Percentiles rank a stretch among this genome's conserved stretches.
Evolutionary conservation across 441 rosid species (phyloP).

Genomic region (Dalechampia spathulata): DNA sequence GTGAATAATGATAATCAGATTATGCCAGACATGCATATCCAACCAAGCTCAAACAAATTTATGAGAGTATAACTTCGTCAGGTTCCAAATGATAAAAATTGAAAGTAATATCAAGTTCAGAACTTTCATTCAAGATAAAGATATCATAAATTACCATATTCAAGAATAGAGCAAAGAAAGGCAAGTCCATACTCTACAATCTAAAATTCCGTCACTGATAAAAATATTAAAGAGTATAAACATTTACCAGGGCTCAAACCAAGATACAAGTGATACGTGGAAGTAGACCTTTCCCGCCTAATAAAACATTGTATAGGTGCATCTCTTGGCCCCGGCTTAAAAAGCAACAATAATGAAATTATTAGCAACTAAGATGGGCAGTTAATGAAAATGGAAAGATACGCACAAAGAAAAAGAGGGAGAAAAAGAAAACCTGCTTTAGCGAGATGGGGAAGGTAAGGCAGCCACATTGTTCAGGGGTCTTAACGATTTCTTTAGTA

Average conservation of each 20-base stretch:
- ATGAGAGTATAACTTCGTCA: too few species aligned
- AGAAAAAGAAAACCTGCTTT: conserved; percentile 49
- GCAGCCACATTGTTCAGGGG: conserved; percentile 62
- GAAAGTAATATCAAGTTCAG: too few species aligned
- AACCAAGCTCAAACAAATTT: too few species aligned
- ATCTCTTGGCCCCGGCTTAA: conserved; percentile 86
- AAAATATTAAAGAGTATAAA: not conserved
- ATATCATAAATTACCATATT: too few species aligned
- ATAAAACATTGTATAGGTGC: conserved; percentile 84
- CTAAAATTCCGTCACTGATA: too few species aligned
- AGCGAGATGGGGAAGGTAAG: conserved; percentile 73
- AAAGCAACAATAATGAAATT: conserved; percentile 5
- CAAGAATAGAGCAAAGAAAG: too few species aligned
- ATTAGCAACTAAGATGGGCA: not conserved
- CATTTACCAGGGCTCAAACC: conserved; percentile 80
- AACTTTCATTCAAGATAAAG: too few species aligned
- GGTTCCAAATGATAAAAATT: too few species aligned
- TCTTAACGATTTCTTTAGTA: conserved; percentile 54
- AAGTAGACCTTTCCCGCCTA: conserved; percentile 62
- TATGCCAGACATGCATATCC: too few species aligned
- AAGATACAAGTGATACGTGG: conserved; percentile 61
- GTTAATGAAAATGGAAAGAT: not conserved
- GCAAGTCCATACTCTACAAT: too few species aligned
- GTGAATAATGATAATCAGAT: too few species aligned
- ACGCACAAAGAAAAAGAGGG: not conserved